Percentiles rank a stretch among this genome's conserved stretches.
Evolutionary conservation across 108 stramenopile species (phyloP).

Genomic region (Discostella pseudostelligera): DNA sequence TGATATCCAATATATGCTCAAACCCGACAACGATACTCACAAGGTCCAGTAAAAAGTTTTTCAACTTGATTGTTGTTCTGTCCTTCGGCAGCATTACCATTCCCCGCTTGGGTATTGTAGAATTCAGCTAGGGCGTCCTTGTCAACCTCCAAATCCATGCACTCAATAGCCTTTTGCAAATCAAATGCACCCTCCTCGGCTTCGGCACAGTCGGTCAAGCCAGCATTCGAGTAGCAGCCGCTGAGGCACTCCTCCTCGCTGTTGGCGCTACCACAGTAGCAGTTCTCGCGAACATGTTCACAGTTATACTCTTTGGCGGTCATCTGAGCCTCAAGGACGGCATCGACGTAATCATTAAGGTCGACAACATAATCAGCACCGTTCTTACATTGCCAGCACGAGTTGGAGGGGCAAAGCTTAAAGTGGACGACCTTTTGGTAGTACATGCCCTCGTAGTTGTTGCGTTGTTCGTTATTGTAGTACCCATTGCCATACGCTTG

Average conservation of each 20-base stretch:
- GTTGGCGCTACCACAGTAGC: slow-evolving; percentile 64
- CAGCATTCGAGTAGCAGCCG: slow-evolving; percentile 51
- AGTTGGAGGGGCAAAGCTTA: slow-evolving; percentile 59
- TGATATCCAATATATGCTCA: neutral
- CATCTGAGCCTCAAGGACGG: slow-evolving; percentile 49
- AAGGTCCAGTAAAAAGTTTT: slow-evolving; percentile 43
- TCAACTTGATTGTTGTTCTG: slow-evolving; percentile 49
- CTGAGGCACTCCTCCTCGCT: slow-evolving; percentile 55
- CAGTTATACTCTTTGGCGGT: slow-evolving; percentile 60
- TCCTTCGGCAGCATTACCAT: slow-evolving; percentile 54
- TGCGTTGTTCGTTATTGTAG: slow-evolving; percentile 24
- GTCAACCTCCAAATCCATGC: slow-evolving; percentile 24
- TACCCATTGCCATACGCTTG: slow-evolving; percentile 2
- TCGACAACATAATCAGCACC: slow-evolving; percentile 70
- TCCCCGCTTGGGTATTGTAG: slow-evolving; percentile 43
- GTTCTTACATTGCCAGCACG: slow-evolving; percentile 41
- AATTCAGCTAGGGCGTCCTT: slow-evolving; percentile 17
- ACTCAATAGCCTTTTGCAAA: slow-evolving; percentile 8
- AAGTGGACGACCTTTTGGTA: slow-evolving; percentile 73
- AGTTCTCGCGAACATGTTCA: slow-evolving; percentile 67
- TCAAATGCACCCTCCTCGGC: neutral
- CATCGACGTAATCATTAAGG: slow-evolving; percentile 76
- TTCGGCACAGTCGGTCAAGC: slow-evolving; percentile 47
- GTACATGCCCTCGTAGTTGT: slow-evolving; percentile 54
- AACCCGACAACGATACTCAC: too few species aligned